These are phyloP conservation scores for Acanthamoeba lenticulata DNA, from an alignment of 208 protist species.

Conservation along the genomic window DNA sequence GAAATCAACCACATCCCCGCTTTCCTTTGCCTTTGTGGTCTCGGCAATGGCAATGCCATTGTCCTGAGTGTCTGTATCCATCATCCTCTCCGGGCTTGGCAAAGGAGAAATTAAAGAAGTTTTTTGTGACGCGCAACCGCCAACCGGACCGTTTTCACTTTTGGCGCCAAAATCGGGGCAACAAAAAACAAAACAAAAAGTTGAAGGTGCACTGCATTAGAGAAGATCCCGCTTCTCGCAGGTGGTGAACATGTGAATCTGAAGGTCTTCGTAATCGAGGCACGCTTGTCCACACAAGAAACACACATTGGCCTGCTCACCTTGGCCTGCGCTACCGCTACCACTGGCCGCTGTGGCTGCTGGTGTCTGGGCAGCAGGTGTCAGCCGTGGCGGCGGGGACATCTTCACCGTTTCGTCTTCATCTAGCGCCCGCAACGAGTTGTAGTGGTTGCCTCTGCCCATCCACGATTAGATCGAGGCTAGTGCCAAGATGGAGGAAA, in stretches of 20 bases:
- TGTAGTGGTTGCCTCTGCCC: constrained; percentile 52
- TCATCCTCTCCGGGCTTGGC: no score
- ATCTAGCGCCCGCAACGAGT: neutral
- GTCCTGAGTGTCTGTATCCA: no score
- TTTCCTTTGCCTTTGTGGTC: no score
- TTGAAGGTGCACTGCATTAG: neutral
- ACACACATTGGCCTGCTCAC: neutral
- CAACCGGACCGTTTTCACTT: no score
- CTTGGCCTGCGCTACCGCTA: neutral
- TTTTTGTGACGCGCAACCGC: no score
- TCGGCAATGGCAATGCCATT: no score
- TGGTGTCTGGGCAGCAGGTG: neutral
- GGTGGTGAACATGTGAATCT: constrained; percentile 58
- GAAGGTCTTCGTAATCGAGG: constrained; percentile 53
- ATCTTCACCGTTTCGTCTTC: neutral
- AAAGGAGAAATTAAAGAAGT: no score
- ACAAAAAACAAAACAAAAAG: neutral
- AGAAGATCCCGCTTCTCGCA: neutral
- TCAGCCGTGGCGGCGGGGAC: neutral
- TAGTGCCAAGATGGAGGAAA: neutral
- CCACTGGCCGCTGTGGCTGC: neutral
- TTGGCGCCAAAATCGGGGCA: neutral
- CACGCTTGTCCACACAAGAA: neutral
- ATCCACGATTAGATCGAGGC: neutral
- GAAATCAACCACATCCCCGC: neutral